These are phyloP conservation scores for Paraconiothyrium sp. DNA, from an alignment of 2,329 filamentous ascomycete genomes.

Conservation along the genomic window DNA sequence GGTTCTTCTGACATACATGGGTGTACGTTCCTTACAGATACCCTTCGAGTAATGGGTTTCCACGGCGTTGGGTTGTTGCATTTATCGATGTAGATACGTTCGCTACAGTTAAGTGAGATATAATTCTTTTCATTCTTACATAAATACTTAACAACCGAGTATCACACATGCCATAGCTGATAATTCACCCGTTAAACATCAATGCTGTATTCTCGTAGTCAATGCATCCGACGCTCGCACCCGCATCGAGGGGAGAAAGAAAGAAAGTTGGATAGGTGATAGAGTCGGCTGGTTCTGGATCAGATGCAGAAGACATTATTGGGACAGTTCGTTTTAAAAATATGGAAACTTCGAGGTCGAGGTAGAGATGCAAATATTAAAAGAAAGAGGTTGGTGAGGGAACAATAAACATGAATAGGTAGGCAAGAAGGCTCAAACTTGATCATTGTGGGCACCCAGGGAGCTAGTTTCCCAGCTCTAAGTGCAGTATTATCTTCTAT, in stretches of 20 bases:
- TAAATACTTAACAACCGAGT: not conserved
- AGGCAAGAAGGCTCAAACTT: no score
- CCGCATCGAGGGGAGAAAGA: not conserved
- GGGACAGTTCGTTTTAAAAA: no score
- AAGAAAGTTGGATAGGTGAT: not conserved
- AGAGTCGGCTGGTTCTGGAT: no score
- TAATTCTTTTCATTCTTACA: not conserved
- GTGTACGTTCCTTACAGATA: constrained; percentile 8
- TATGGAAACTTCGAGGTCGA: no score
- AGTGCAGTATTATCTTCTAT: no score
- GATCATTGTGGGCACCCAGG: no score
- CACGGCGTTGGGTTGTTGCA: not conserved
- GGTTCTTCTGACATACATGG: not conserved
- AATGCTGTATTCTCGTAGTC: not conserved
- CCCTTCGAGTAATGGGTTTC: not conserved
- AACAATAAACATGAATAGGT: no score
- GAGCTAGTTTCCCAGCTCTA: no score
- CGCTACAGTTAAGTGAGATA: not conserved
- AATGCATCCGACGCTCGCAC: not conserved
- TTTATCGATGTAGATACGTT: not conserved
- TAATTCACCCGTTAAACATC: not conserved
- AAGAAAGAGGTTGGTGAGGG: no score
- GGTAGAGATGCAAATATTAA: no score
- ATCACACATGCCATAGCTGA: not conserved
- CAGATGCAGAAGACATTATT: no score